Evolutionary conservation across 768 basidiomycete genomes (phyloP).

Genomic region (Suillus spraguei): DNA sequence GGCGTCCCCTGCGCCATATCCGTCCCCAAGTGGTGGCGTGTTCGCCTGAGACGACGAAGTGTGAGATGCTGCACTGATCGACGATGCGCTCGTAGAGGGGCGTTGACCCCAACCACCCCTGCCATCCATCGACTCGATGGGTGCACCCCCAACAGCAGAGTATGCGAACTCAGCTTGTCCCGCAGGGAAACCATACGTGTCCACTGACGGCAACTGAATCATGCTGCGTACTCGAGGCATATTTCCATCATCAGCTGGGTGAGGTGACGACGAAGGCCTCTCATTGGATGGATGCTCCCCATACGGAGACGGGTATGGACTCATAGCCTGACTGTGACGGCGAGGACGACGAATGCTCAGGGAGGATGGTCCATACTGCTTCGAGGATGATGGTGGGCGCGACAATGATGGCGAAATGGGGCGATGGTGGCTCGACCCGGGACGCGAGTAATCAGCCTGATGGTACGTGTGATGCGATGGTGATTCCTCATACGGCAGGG

Average conservation of each 20-base stretch:
- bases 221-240: constrained; percentile 82
- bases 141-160: constrained; percentile 55
- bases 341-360: constrained; percentile 73
- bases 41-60: constrained; percentile 81
- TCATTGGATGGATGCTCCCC: constrained; percentile 56
- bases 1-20: constrained; percentile 66
- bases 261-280: constrained; percentile 72
- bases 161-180: constrained; percentile 82
- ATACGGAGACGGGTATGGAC: constrained; percentile 85
- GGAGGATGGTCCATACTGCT: constrained; percentile 51
- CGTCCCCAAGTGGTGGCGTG: constrained; percentile 71
- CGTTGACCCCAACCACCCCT: constrained; percentile 54
- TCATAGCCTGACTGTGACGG: constrained; percentile 85
- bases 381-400: constrained; percentile 70
- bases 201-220: constrained; percentile 77
- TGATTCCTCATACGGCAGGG: constrained; percentile 68
- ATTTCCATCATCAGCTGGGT: constrained; percentile 54
- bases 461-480: constrained; percentile 41
- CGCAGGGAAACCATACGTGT: constrained; percentile 66
- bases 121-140: constrained; percentile 41
- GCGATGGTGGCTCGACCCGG: constrained; percentile 73
- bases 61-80: constrained; percentile 74
- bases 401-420: constrained; percentile 62
- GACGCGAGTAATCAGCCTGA: constrained; percentile 65
- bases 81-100: constrained; percentile 73